These are phyloP conservation scores for Mantamonas sphyraenae DNA, from an alignment of 78 protist genomes.

Conservation along the genomic window DNA sequence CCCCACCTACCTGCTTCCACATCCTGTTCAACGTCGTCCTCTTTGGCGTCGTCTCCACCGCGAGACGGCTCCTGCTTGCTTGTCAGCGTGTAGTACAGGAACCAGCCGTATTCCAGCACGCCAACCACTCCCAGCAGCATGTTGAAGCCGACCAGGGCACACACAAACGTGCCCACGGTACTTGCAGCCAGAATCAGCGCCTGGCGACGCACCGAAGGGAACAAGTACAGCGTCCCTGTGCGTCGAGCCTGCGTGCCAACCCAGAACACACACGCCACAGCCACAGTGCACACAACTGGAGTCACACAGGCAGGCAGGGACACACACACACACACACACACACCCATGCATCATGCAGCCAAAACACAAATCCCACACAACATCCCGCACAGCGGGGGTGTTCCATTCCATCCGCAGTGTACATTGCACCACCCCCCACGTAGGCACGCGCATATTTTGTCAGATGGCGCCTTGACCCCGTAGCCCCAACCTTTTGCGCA, in stretches of 20 bases:
- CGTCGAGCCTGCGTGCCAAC: conserved; percentile 41
- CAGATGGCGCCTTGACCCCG: no score
- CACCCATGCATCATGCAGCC: no score
- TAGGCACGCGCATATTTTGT: no score
- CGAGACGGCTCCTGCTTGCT: not conserved
- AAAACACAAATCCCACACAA: no score
- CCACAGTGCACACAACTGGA: conserved; percentile 64
- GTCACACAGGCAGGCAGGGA: no score
- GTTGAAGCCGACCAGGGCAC: conserved; percentile 28
- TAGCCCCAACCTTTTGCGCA: no score
- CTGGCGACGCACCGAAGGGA: conserved; percentile 48
- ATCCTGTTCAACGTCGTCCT: conserved; percentile 38
- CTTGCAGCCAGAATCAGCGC: conserved; percentile 17
- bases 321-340: no score
- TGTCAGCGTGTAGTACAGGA: conserved; percentile 30
- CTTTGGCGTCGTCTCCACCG: conserved; percentile 31
- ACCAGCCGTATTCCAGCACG: conserved; percentile 21
- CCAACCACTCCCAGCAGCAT: conserved; percentile 35
- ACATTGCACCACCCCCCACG: no score
- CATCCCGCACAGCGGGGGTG: no score
- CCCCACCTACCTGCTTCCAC: no score
- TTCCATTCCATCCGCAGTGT: no score
- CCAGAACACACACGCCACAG: conserved; percentile 44
- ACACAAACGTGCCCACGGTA: conserved; percentile 8
- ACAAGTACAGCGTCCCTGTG: conserved; percentile 26